Evolutionary conservation across 2,329 filamentous ascomycete species (phyloP).

Genomic region (Berkeleyomyces rouxiae): DNA sequence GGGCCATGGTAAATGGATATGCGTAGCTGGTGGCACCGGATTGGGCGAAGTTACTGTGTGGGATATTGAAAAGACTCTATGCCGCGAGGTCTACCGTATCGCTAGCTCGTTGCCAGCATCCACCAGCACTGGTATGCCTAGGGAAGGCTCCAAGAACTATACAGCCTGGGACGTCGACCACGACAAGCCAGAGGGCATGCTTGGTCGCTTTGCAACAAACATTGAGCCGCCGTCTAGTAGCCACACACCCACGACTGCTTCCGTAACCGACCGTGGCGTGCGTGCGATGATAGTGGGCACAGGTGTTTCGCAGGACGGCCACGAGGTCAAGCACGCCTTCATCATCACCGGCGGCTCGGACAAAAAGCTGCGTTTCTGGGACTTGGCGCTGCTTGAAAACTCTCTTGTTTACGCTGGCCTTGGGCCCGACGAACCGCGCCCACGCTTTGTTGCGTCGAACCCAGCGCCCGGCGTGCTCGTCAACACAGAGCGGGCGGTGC

Average conservation of each 20-base stretch:
- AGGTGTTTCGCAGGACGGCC: constrained; percentile 52
- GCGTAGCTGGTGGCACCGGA: constrained; percentile 72
- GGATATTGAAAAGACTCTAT: constrained; percentile 83
- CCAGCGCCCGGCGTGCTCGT: constrained; percentile 46
- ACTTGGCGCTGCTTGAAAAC: constrained; percentile 59
- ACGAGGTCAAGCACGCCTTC: constrained; percentile 63
- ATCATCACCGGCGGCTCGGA: constrained; percentile 79
- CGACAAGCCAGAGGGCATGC: constrained; percentile 71
- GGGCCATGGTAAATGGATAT: constrained; percentile 68
- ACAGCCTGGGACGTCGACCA: constrained; percentile 82
- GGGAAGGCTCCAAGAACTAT: constrained; percentile 46
- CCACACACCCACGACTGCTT: neutral
- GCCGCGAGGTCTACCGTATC: constrained; percentile 73
- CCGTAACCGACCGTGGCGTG: constrained; percentile 42
- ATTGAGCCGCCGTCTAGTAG: constrained; percentile 35
- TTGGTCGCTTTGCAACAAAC: constrained; percentile 65
- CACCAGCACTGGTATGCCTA: neutral
- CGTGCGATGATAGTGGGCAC: constrained; percentile 58
- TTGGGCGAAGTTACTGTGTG: constrained; percentile 85
- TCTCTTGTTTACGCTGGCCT: constrained; percentile 70
- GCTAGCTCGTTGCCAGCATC: constrained; percentile 16
- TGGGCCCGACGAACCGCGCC: constrained; percentile 49
- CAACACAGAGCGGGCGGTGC: constrained; percentile 44
- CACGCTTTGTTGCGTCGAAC: constrained; percentile 52
- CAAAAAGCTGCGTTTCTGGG: constrained; percentile 88